Conservation (phyloP, 768 basidiomycete genomes). For the Tulasnella sp. region DNA sequence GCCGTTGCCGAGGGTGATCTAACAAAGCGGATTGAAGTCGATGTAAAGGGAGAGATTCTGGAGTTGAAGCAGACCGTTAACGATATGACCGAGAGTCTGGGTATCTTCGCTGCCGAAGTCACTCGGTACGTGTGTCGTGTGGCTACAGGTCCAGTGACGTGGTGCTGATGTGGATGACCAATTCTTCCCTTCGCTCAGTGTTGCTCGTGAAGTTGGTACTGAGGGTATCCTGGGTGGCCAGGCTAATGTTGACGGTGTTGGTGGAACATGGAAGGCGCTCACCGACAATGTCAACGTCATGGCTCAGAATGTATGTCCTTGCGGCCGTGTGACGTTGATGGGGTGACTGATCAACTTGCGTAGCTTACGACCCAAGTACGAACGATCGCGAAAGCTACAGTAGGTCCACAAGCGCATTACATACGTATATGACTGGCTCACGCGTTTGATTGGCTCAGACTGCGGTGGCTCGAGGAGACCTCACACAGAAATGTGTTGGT, state of each 20-base stretch:
- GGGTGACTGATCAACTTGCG: not conserved
- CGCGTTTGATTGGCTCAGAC: conserved; percentile 35
- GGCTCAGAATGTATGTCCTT: conserved; percentile 65
- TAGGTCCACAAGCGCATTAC: conserved; percentile 30
- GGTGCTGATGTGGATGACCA: not conserved
- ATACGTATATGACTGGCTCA: not conserved
- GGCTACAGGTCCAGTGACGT: not conserved
- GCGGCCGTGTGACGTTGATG: not conserved
- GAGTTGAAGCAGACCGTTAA: conserved; percentile 81
- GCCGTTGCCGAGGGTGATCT: conserved; percentile 35
- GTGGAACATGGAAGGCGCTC: conserved; percentile 95
- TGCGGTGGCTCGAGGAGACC: conserved; percentile 86
- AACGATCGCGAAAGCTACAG: conserved; percentile 86
- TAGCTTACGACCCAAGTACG: conserved; percentile 88
- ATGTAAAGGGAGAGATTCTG: conserved; percentile 85
- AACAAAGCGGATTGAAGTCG: conserved; percentile 63
- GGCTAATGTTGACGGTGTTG: conserved; percentile 85
- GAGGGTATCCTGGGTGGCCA: conserved; percentile 93
- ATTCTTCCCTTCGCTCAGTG: conserved; percentile 34
- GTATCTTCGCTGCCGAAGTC: conserved; percentile 75
- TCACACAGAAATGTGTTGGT: conserved; percentile 87
- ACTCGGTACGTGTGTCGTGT: conserved; percentile 27
- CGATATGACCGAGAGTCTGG: conserved; percentile 83
- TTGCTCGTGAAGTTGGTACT: conserved; percentile 94
- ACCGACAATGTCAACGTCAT: conserved; percentile 95